Conservation (phyloP, 2,329 filamentous ascomycete genomes). For the Coleophoma crateriformis region DNA sequence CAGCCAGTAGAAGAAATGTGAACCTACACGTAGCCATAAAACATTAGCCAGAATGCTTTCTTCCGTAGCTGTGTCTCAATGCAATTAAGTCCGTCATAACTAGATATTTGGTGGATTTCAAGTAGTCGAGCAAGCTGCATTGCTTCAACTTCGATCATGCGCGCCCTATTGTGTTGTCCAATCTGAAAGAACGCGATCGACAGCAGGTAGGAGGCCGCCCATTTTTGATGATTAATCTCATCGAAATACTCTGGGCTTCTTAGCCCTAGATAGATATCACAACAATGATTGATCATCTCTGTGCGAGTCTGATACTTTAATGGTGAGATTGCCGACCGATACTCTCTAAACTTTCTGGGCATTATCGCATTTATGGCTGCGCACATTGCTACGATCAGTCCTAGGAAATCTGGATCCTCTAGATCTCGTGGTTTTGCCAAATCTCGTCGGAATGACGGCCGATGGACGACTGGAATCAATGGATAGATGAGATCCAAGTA, state of each 20-base stretch:
- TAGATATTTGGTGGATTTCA: conserved; percentile 25
- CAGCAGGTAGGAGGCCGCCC: conserved; percentile 28
- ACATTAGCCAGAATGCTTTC: conserved; percentile 31
- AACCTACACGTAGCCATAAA: conserved; percentile 22
- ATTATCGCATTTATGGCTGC: neutral
- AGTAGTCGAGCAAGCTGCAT: conserved; percentile 28
- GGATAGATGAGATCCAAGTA: conserved; percentile 3
- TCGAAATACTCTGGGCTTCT: conserved; percentile 1
- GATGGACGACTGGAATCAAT: conserved; percentile 2
- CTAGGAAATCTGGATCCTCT: conserved; percentile 1
- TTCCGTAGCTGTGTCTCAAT: conserved; percentile 30
- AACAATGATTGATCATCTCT: conserved; percentile 2
- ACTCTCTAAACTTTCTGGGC: conserved; percentile 2
- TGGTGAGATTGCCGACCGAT: neutral
- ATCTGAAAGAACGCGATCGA: conserved; percentile 28
- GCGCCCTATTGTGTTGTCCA: conserved; percentile 28
- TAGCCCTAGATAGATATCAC: neutral
- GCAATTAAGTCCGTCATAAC: conserved; percentile 25
- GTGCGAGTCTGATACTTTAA: conserved; percentile 2
- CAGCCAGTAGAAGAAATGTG: too few species aligned
- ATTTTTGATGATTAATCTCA: conserved; percentile 18
- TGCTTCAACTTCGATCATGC: conserved; percentile 31
- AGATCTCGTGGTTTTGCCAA: neutral
- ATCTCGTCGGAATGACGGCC: conserved; percentile 1
- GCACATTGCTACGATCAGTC: conserved; percentile 1